Base-by-base conservation (phyloP, 108 stramenopile species). In the Skeletonema marinoi region DNA sequence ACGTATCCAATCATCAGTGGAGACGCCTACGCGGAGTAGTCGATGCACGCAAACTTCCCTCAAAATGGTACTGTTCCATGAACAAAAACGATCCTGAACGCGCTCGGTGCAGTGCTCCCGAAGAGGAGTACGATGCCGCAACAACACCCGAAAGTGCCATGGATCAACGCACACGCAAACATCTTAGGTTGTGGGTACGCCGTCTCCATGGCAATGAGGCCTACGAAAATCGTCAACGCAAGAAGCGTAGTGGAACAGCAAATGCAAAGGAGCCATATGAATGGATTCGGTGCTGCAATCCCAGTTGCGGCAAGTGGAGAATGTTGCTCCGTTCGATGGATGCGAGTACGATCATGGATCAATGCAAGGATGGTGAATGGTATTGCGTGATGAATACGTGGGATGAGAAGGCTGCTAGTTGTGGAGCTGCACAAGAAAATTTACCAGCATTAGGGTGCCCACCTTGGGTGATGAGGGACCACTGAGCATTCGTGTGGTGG, bases 381-480 rank as follows among this genome's bases (percentile, higher is more conserved):
- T 96, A 92, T 70, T 96, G 95, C 73, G 95, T 96, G 36, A 92
- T 96, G 95, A 96, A 96, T 70, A 93, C 90, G 10, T 96, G 95
- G 95, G 95, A 96, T 73, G 93, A 94, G 75, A 93, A 92, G 70
- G 85, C 80, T 69, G 95, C 95, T 10, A 90, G 89, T 65, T 96
- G 95, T 71, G 93, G 89, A 3, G 95, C 95, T 19, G 92, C 95
- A 4, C 92, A 96, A 75, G 95, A 96, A 69, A 94, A 95, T 74
- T 69, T 95, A 32, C 94, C 94, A 12, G 85, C 88, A 5, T 76
- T 93, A 46, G 94, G 94, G 31, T 93, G 94, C 68, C 94, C 94
- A 65, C 88, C 91, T 10, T 95, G 94, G 94, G 94, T 95, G 29
- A 74, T 90, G 81, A 86, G 90, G 58, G 92, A 93, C 68, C 73